Conservation (phyloP, 1,139 yeast genomes). For the Debaryomyces sp. region DNA sequence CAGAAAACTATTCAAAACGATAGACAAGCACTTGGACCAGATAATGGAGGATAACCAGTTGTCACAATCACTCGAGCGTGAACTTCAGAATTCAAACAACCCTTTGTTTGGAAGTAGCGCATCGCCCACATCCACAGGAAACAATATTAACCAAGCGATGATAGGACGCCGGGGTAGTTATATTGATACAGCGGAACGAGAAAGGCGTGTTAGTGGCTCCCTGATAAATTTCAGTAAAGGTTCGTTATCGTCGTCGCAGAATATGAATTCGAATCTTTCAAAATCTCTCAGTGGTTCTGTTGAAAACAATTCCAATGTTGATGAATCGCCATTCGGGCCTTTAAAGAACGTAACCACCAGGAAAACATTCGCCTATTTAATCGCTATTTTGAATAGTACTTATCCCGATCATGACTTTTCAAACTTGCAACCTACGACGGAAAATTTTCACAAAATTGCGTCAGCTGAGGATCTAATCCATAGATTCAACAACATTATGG, state of each 20-base stretch:
- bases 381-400: conserved; percentile 86
- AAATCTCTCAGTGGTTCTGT: conserved; percentile 25
- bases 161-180: conserved; percentile 22
- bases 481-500: conserved; percentile 76
- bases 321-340: conserved; percentile 91
- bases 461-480: conserved; percentile 61
- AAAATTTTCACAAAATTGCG: conserved; percentile 50
- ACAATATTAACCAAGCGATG: neutral
- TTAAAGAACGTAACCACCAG: conserved; percentile 80
- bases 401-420: conserved; percentile 97
- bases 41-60: conserved; percentile 58
- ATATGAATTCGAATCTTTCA: conserved; percentile 14
- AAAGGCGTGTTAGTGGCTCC: conserved; percentile 27
- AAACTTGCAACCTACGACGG: conserved; percentile 83
- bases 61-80: conserved; percentile 44
- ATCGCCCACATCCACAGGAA: conserved; percentile 25
- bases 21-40: conserved; percentile 79
- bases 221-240: conserved; percentile 14
- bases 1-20: conserved; percentile 80
- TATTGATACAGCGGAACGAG: conserved; percentile 22
- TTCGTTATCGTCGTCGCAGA: conserved; percentile 10
- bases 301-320: conserved; percentile 30
- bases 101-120: conserved; percentile 42
- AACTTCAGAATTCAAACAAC: conserved; percentile 40
- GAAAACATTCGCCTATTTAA: conserved; percentile 85